Conservation (phyloP, 495 filamentous ascomycete genomes). For the Hypoxylon subgilvum region DNA sequence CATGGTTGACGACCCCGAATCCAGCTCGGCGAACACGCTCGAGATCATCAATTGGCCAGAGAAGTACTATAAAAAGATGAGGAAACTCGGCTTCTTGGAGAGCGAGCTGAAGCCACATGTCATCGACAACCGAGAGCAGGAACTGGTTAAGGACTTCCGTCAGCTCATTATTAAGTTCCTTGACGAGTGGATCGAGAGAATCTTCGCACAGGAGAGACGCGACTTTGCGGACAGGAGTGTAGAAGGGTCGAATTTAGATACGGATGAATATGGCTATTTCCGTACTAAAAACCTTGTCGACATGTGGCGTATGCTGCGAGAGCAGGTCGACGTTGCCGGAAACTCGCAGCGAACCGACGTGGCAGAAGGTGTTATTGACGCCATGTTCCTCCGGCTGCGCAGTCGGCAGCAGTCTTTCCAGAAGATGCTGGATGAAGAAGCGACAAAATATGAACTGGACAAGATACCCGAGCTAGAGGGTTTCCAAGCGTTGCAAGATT, state of each 20-base stretch:
- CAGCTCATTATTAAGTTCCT: constrained; percentile 92
- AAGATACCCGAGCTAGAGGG: constrained; percentile 72
- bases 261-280: constrained; percentile 83
- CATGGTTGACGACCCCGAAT: constrained; percentile 79
- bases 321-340: constrained; percentile 81
- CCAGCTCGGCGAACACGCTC: constrained; percentile 78
- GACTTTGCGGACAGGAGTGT: constrained; percentile 78
- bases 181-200: constrained; percentile 96
- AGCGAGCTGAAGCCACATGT: constrained; percentile 79
- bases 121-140: constrained; percentile 83
- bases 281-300: constrained; percentile 87
- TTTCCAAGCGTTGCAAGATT: constrained; percentile 82
- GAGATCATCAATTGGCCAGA: constrained; percentile 93
- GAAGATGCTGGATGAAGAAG: constrained; percentile 85
- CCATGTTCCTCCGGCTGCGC: constrained; percentile 87
- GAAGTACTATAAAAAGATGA: constrained; percentile 96
- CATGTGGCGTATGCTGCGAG: constrained; percentile 96
- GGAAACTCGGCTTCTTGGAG: constrained; percentile 77
- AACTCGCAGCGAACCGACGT: constrained; percentile 84
- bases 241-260: constrained; percentile 75
- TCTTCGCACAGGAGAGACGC: constrained; percentile 77
- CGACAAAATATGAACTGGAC: constrained; percentile 67
- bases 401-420: constrained; percentile 83
- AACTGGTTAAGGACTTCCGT: constrained; percentile 91
- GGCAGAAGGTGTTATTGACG: constrained; percentile 88